These are phyloP conservation scores for Sugiyamaella chiloensis DNA, from an alignment of 805 yeast species.

Conservation along the genomic window DNA sequence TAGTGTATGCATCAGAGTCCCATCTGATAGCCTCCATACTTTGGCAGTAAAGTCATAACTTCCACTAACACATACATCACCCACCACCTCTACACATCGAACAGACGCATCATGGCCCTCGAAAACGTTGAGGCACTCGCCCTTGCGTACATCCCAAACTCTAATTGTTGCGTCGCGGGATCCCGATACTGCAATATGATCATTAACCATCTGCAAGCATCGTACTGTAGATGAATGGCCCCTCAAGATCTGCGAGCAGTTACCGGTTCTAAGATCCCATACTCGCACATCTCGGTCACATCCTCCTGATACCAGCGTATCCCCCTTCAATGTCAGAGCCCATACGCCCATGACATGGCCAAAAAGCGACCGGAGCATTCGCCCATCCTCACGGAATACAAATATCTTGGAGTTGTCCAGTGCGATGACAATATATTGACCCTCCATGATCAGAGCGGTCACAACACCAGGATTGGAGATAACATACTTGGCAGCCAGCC, in stretches of 20 bases:
- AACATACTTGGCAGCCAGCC: conserved; percentile 39
- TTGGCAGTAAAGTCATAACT: conserved; percentile 86
- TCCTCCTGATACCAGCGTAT: conserved; percentile 88
- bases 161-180: conserved; percentile 88
- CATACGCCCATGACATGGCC: conserved; percentile 99
- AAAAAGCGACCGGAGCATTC: conserved; percentile 75
- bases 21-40: conserved; percentile 89
- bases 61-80: conserved; percentile 82
- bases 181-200: conserved; percentile 76
- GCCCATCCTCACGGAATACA: conserved; percentile 40
- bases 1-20: conserved; percentile 84
- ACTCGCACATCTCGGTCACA: conserved; percentile 95
- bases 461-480: conserved; percentile 38
- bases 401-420: conserved; percentile 44
- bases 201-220: conserved; percentile 75
- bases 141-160: conserved; percentile 95
- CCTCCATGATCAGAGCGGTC: conserved; percentile 37
- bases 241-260: conserved; percentile 78
- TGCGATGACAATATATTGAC: conserved; percentile 38
- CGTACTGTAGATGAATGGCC: conserved; percentile 94
- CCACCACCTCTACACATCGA: conserved; percentile 67
- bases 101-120: conserved; percentile 67
- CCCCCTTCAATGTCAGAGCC: conserved; percentile 90
- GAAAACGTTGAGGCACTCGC: conserved; percentile 71
- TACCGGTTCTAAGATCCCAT: conserved; percentile 89